These are phyloP conservation scores for Rosa rugosa DNA, from an alignment of 306 rosid genomes.

Conservation along the genomic window DNA sequence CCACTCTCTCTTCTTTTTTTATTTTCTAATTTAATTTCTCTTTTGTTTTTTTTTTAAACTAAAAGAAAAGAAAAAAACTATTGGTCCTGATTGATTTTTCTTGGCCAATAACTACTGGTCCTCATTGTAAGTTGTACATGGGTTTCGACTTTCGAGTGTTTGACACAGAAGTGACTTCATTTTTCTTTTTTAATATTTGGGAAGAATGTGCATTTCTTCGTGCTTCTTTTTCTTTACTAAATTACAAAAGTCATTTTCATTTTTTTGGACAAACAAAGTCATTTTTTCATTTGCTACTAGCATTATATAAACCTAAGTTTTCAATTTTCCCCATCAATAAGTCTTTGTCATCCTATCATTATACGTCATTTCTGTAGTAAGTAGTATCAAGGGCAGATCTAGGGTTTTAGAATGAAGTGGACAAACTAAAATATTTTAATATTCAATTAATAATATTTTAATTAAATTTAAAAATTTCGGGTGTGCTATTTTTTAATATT, in stretches of 20 bases:
- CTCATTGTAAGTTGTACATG: not conserved
- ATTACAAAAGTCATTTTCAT: not conserved
- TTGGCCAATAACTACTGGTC: not conserved
- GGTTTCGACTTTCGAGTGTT: slow-evolving; percentile 3
- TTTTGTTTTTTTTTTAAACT: not conserved
- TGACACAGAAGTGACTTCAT: slow-evolving; percentile 11
- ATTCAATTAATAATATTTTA: too few relatives aligned
- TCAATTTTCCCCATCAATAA: not conserved
- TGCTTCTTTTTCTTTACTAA: not conserved
- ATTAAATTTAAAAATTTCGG: too few relatives aligned
- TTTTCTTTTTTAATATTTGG: not conserved
- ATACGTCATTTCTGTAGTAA: not conserved
- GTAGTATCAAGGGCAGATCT: too few relatives aligned
- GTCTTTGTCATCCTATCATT: not conserved
- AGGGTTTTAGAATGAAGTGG: too few relatives aligned
- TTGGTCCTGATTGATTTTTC: not conserved
- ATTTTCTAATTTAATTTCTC: not conserved
- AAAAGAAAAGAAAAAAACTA: too few relatives aligned
- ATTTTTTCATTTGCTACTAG: not conserved
- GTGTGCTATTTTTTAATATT: too few relatives aligned
- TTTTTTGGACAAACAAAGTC: not conserved
- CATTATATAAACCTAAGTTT: not conserved
- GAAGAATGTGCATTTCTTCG: not conserved
- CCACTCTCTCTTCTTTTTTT: not conserved
- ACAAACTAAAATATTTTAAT: too few relatives aligned